Percentiles rank a stretch among this genome's conserved stretches.
Evolutionary conservation across 116 monocot genomes (phyloP).

Genomic region (Phalaenopsis hybrid): DNA sequence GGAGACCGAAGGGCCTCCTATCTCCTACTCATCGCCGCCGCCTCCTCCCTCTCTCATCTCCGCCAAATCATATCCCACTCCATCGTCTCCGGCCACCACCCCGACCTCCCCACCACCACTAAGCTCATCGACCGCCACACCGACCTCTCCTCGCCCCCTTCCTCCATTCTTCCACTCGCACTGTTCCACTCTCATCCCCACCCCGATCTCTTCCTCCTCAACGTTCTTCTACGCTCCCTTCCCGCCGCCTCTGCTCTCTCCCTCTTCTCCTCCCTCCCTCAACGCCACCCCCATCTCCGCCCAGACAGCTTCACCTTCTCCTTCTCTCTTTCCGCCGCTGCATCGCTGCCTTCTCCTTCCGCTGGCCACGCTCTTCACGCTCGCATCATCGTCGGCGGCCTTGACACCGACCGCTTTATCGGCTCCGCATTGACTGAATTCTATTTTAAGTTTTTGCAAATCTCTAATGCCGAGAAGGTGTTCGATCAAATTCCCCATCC

Average conservation of each 20-base stretch:
- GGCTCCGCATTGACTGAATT: conserved; percentile 10
- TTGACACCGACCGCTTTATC: conserved; percentile 8
- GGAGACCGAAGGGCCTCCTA: conserved; percentile 1
- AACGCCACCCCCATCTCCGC: conserved; percentile 5
- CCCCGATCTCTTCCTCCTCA: conserved; percentile 25
- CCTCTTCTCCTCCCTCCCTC: conserved; percentile 10
- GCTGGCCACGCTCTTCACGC: conserved; percentile 6
- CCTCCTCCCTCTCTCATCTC: conserved; percentile 10
- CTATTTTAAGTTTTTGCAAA: conserved; percentile 13
- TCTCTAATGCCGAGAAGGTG: conserved; percentile 12
- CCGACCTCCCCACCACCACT: conserved; percentile 16
- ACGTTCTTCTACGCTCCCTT: conserved; percentile 4
- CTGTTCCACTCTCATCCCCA: conserved; percentile 15
- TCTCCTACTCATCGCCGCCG: conserved; percentile 5
- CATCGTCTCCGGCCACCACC: conserved; percentile 15
- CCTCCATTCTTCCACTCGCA: conserved; percentile 11
- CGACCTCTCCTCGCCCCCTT: background rate
- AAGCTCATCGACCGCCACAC: conserved; percentile 16
- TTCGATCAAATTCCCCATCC: conserved; percentile 18
- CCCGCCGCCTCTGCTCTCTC: conserved; percentile 8
- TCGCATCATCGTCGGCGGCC: background rate
- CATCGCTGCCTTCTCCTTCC: conserved; percentile 4
- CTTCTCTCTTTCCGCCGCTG: conserved; percentile 11
- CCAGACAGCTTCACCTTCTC: conserved; percentile 26
- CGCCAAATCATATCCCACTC: conserved; percentile 5